Percentiles rank a stretch among this genome's conserved stretches.
phyloP scores from a whole-genome alignment of 345 rosid species.

The Draba incana region DNA sequence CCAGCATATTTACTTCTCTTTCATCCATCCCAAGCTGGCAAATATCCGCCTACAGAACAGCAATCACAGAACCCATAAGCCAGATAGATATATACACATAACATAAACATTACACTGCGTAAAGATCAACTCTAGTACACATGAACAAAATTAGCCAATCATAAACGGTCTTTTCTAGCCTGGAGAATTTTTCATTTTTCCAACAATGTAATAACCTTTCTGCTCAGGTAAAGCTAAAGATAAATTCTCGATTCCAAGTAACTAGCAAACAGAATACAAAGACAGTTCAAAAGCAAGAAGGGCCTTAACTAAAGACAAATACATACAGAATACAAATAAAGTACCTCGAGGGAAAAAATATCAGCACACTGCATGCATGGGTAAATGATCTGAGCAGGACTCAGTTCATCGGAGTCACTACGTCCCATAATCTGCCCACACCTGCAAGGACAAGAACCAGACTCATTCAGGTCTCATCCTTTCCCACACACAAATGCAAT shows the following conservation, averaged over 20 bases:
- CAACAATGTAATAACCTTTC: neutral
- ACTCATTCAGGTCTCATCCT: no score
- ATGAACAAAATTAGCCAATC: no score
- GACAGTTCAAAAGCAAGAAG: neutral
- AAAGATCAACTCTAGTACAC: no score
- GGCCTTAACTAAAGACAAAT: neutral
- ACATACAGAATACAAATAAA: neutral
- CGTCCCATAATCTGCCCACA: slow-evolving; percentile 93
- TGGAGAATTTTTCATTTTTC: no score
- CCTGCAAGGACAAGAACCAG: slow-evolving; percentile 49
- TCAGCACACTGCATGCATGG: slow-evolving; percentile 98
- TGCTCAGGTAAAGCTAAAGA: neutral
- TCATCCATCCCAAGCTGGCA: slow-evolving; percentile 97
- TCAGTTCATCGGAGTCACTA: slow-evolving; percentile 79
- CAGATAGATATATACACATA: no score
- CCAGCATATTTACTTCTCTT: slow-evolving; percentile 81
- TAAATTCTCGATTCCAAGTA: neutral
- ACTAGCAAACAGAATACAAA: slow-evolving; percentile 1
- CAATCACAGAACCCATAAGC: slow-evolving; percentile 13
- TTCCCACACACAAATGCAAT: neutral
- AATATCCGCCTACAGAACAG: slow-evolving; percentile 75
- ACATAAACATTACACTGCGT: no score
- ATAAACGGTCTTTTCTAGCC: no score
- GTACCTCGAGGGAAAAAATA: slow-evolving; percentile 83
- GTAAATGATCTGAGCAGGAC: slow-evolving; percentile 82